Evolutionary conservation across 176 grass and related monocot genomes (phyloP), one percentile per base, ranked within the genome.

Genomic region (Otatea glauca): DNA sequence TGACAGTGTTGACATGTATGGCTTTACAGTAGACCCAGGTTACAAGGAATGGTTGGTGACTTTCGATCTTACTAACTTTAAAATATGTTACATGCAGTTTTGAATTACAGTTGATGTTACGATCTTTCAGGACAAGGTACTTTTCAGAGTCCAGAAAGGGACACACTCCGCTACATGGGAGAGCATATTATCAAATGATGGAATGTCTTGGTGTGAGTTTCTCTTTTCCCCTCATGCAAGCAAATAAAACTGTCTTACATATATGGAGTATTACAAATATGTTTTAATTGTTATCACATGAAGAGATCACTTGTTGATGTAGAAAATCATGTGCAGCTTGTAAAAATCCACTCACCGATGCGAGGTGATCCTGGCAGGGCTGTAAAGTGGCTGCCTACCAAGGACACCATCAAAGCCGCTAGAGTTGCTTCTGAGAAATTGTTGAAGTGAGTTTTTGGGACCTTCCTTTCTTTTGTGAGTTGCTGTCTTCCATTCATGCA

Each of bases 111-210:
- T 76, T 47, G 18, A 35, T 78, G 61, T 16, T 59, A 49, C 88
- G 32, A 64, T 84, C 18, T 88, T 91, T 81, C 78, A 98, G 96
- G 96, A 95, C 93, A 27, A 98, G 96, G 81, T 98, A 98, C 83
- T 98, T 98, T 87, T 95, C 92, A 74, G 89, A 95, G 85, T 90
- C 93, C 66, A 95, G 96, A 74, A 88, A 93, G 82, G 96, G 93
- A 13, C 96, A 98, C 74, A 98, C 96, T 73, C 96, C 93, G 37
- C 86, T 98, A 42, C 93, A 93, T 49, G 96, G 96, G 25, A 94
- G 96, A 91, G 89, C 96, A 81, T 98, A 98, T 86, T 98, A 92
- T 87, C 96, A 95, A 77, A 98, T 98, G 96, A 98, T 98, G 96
- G 96, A 98, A 92, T 98, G 96, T 79, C 91, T 98, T 81, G 93